Base-by-base conservation (phyloP, 2,329 filamentous ascomycete species). In the Stagonosporopsis chrysanthemi region DNA sequence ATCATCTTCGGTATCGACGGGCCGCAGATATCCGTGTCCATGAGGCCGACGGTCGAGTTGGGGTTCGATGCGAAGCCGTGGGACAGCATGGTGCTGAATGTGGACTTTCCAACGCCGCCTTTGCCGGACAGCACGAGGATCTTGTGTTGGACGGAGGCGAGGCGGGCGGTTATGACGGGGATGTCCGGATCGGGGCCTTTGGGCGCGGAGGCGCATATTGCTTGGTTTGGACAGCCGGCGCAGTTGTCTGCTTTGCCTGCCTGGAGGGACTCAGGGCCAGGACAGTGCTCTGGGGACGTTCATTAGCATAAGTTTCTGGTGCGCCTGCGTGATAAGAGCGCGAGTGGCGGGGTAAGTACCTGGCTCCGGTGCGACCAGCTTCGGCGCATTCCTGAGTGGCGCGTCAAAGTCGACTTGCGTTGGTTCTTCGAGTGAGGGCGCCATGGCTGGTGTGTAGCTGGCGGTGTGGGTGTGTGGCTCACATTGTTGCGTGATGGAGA, bases 1-100 rank as follows among this genome's bases (percentile, higher is more conserved):
- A 99, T 93, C 94, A 99, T 98, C 80, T 97, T 97, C 19, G 95
- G 95, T 69, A 99, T 97, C 63, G 88, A 92, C 0, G 95, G 95
- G 0, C 95, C 95, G 78, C 92, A 97, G 61, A 99, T 97, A 77
- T 99, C 95, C 6, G 95, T 96, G 78, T 99, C 95, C 92, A 98
- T 97, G 67, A 99, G 89, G 19, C 94, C 95, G 26, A 99, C 91
- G 1, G 87, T 91, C 54, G 82, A 89, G 42, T 89, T 86, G 0
- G 89, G 87, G 75, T 96, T 91, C 14, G 86, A 86, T 1, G 95
- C 91, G 69, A 99, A 96, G 1, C 91, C 93, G 74, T 97, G 92
- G 2, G 91, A 90, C 17, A 98, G 86, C 68, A 98, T 86, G 2
- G 88, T 90, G 3, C 91, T 94, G 73, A 98, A 96, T 0, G 95